These are phyloP conservation scores for Gilbertella persicaria DNA, from an alignment of 371 early-diverging fungal species.

Conservation along the genomic window DNA sequence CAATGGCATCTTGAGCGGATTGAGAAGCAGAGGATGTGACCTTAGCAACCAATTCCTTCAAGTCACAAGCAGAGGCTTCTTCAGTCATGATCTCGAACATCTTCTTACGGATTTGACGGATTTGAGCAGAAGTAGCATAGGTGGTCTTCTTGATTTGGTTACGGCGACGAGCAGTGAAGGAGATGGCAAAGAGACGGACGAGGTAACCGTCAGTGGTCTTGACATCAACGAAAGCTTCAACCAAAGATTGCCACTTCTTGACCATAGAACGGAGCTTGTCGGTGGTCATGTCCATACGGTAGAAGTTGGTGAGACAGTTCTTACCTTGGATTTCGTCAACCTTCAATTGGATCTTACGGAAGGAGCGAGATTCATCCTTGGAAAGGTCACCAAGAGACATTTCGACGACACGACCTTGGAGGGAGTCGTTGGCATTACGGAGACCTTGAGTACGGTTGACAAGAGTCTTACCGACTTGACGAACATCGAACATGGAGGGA, in stretches of 20 bases:
- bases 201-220: constrained; percentile 99
- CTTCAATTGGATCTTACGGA: constrained; percentile 98
- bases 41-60: constrained; percentile 98
- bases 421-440: constrained; percentile 95
- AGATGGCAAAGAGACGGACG: constrained; percentile 97
- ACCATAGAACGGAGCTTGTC: constrained; percentile 99
- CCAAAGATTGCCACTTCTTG: constrained; percentile 99
- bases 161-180: constrained; percentile 96
- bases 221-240: constrained; percentile 98
- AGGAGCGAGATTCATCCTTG: constrained; percentile 93
- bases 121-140: constrained; percentile 97
- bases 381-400: constrained; percentile 98
- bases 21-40: constrained; percentile 69
- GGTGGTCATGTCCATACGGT: constrained; percentile 99
- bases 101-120: constrained; percentile 99
- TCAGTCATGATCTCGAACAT: constrained; percentile 98
- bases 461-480: constrained; percentile 97
- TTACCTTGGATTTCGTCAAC: constrained; percentile 98
- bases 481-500: constrained; percentile 91
- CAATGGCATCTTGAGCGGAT: constrained; percentile 75
- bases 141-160: constrained; percentile 98
- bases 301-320: constrained; percentile 99
- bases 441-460: constrained; percentile 99
- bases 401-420: constrained; percentile 98
- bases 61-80: constrained; percentile 89